A percentile compares a stretch with the other conserved stretches of the same genome.
phyloP scores from a whole-genome alignment of 768 basidiomycete species.

The Leccinum incarnatum region DNA sequence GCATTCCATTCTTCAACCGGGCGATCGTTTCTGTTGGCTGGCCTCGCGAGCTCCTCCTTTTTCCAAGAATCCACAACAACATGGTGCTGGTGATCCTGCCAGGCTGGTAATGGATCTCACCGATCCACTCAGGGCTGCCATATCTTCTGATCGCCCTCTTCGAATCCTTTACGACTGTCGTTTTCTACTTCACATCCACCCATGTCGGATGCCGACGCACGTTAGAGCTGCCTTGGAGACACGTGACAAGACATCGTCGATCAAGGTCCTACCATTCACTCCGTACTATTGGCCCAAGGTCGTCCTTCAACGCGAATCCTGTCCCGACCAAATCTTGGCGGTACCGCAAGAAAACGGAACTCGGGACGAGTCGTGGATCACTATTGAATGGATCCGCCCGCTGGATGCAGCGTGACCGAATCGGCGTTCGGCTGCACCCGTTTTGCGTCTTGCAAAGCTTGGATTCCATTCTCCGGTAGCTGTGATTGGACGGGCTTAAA shows the following conservation, averaged over 20 bases:
- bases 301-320: slow-evolving; percentile 24
- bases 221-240: slow-evolving; percentile 32
- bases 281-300: slow-evolving; percentile 52
- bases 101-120: slow-evolving; percentile 46
- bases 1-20: slow-evolving; percentile 8
- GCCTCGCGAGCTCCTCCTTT: slow-evolving; percentile 56
- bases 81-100: slow-evolving; percentile 20
- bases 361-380: slow-evolving; percentile 40
- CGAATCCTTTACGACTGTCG: slow-evolving; percentile 64
- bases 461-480: too few species aligned
- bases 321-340: slow-evolving; percentile 25
- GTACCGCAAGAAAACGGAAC: slow-evolving; percentile 10
- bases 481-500: too few species aligned
- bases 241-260: slow-evolving; percentile 22
- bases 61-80: slow-evolving; percentile 28
- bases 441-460: background rate
- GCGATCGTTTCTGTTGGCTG: slow-evolving; percentile 52
- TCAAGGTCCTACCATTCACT: slow-evolving; percentile 37
- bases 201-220: slow-evolving; percentile 40
- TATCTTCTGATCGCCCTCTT: slow-evolving; percentile 18
- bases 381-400: slow-evolving; percentile 40
- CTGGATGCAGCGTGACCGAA: slow-evolving; percentile 28
- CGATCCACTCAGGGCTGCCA: slow-evolving; percentile 16
- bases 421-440: background rate
- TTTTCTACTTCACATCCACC: slow-evolving; percentile 51